These are phyloP conservation scores for Pisolithus orientalis DNA, from an alignment of 768 basidiomycete genomes.

Conservation along the genomic window DNA sequence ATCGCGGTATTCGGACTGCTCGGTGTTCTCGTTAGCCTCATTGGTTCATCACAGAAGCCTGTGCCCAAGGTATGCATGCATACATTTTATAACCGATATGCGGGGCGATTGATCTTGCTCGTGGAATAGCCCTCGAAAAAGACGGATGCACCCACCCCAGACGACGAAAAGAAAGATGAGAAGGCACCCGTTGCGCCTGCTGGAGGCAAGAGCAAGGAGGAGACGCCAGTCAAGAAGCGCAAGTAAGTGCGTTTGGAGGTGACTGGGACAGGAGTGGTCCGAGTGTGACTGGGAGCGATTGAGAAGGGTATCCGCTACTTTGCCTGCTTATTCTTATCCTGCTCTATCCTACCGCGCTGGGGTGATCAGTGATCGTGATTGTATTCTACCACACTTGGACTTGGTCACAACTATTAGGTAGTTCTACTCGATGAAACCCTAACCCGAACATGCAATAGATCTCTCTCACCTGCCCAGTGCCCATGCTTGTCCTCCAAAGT, in stretches of 20 bases:
- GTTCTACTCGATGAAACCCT: too few species aligned
- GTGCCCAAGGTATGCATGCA: slow-evolving; percentile 49
- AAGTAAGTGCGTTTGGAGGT: slow-evolving; percentile 33
- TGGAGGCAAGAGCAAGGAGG: slow-evolving; percentile 69
- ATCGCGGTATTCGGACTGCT: slow-evolving; percentile 85
- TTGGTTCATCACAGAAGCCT: slow-evolving; percentile 68
- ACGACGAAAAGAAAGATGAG: slow-evolving; percentile 62
- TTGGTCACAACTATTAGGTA: neutral
- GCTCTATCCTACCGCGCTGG: neutral
- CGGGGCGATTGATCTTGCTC: neutral
- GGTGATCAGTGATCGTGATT: neutral
- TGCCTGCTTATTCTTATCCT: neutral
- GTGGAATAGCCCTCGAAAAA: slow-evolving; percentile 62
- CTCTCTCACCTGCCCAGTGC: too few species aligned
- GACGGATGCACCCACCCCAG: slow-evolving; percentile 57
- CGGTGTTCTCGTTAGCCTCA: slow-evolving; percentile 69
- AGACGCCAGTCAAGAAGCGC: slow-evolving; percentile 68
- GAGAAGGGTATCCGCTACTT: neutral
- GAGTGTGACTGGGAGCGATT: neutral
- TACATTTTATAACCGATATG: neutral
- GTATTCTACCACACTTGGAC: neutral
- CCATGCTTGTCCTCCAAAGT: slow-evolving; percentile 65
- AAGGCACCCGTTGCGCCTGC: slow-evolving; percentile 65
- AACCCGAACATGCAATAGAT: too few species aligned
- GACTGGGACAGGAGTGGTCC: neutral